A percentile compares a stretch with the other conserved stretches of the same genome.
These are phyloP conservation scores for Aspergillus viridinutans DNA, from an alignment of 2,329 filamentous ascomycete species.

Conservation along the genomic window DNA sequence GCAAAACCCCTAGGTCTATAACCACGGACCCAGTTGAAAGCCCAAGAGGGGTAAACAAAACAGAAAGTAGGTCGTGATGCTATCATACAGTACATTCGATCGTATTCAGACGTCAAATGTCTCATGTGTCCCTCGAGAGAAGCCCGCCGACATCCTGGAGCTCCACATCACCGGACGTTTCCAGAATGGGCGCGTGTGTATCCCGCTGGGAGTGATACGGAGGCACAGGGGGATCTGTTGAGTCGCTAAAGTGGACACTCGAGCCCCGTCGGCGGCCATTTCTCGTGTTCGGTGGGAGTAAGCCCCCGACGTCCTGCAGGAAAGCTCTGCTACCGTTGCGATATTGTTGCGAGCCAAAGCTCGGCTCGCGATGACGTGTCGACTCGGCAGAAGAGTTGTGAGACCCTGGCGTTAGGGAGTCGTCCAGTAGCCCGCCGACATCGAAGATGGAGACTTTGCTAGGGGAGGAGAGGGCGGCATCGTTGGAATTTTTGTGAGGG, in stretches of 20 bases:
- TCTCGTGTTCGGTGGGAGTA: conserved; percentile 15
- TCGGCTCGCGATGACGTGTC: not conserved
- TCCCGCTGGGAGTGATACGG: conserved; percentile 19
- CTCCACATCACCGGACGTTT: conserved; percentile 23
- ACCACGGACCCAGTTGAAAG: not conserved
- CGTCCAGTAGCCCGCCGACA: conserved; percentile 66
- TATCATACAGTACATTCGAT: not conserved
- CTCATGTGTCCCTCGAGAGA: conserved; percentile 18
- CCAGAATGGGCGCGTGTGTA: conserved; percentile 10
- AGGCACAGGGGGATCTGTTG: conserved; percentile 13
- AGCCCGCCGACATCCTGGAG: conserved; percentile 45
- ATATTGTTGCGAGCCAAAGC: conserved; percentile 5
- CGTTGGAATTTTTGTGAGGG: conserved; percentile 31
- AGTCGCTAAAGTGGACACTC: conserved; percentile 15
- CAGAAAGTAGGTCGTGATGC: not conserved
- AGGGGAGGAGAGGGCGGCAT: conserved; percentile 43
- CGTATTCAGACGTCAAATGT: not conserved
- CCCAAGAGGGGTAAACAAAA: not conserved
- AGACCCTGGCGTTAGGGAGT: conserved; percentile 29
- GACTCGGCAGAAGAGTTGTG: not conserved
- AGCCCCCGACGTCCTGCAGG: conserved; percentile 33
- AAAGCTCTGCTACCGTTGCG: conserved; percentile 26
- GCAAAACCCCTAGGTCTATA: not conserved
- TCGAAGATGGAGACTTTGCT: conserved; percentile 77
- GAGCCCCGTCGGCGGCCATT: conserved; percentile 10